Conservation (phyloP, 2,329 filamentous ascomycete species). For the Ilyonectria robusta region DNA sequence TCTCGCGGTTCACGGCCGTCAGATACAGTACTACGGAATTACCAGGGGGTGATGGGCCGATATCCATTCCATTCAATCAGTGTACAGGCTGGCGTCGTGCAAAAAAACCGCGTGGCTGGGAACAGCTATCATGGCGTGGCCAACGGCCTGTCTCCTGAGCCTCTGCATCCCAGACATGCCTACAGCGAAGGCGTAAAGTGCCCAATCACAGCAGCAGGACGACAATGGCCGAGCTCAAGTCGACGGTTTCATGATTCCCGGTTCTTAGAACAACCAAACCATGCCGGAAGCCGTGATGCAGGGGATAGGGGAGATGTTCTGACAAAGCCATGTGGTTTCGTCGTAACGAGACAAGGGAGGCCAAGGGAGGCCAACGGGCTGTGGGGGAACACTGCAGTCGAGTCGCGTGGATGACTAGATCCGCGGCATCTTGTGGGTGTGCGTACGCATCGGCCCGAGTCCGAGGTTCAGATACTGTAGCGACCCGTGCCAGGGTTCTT, state of each 20-base stretch:
- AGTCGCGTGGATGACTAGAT: constrained; percentile 38
- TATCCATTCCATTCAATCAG: neutral
- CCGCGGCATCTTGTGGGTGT: constrained; percentile 23
- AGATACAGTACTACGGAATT: neutral
- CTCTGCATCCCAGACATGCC: neutral
- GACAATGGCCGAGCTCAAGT: neutral
- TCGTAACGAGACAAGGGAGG: neutral
- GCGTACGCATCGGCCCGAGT: constrained; percentile 14
- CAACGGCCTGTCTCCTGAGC: neutral
- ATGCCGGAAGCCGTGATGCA: neutral
- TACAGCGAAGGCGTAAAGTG: neutral
- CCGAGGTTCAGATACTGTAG: constrained; percentile 20
- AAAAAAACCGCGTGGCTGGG: constrained; percentile 25
- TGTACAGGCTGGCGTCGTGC: constrained; percentile 1
- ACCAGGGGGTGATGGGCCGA: neutral
- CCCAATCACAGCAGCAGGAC: neutral
- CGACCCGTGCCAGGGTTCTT: neutral
- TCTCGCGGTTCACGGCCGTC: neutral
- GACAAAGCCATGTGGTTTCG: neutral
- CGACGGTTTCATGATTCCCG: neutral
- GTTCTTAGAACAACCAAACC: neutral
- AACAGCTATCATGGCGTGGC: neutral
- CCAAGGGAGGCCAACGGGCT: constrained; percentile 5
- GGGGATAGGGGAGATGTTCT: neutral
- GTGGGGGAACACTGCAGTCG: constrained; percentile 31